Evolutionary conservation across 2,329 filamentous ascomycete species (phyloP).

Genomic region (Monosporascus sp.): DNA sequence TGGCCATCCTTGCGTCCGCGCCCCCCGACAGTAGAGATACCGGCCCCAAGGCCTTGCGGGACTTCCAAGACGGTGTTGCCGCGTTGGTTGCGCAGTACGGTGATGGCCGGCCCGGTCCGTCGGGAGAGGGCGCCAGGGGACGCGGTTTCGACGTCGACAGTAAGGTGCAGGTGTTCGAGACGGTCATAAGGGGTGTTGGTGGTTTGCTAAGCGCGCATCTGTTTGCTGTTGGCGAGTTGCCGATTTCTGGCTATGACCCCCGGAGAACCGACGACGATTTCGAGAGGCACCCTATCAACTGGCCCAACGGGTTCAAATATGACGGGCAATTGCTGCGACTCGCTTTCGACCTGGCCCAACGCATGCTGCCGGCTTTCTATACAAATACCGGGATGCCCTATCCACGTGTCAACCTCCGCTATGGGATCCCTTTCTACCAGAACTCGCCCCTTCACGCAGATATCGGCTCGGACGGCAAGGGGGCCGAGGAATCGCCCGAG

Average conservation of each 20-base stretch:
- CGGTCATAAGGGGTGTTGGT: constrained; percentile 87
- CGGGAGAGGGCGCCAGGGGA: constrained; percentile 66
- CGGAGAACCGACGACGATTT: constrained; percentile 36
- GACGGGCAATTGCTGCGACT: constrained; percentile 87
- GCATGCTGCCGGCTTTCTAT: constrained; percentile 87
- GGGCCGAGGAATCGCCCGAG: constrained; percentile 49
- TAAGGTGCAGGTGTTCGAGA: constrained; percentile 98
- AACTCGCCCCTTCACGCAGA: constrained; percentile 74
- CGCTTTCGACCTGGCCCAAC: constrained; percentile 76
- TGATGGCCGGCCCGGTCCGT: constrained; percentile 67
- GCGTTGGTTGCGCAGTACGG: constrained; percentile 79
- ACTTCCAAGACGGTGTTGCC: constrained; percentile 78
- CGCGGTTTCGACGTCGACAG: constrained; percentile 91
- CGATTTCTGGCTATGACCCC: constrained; percentile 73
- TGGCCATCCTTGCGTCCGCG: constrained; percentile 84
- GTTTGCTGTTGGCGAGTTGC: constrained; percentile 86
- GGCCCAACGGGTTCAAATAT: constrained; percentile 76
- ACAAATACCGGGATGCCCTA: constrained; percentile 90
- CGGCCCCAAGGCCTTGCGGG: constrained; percentile 57
- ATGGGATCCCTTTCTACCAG: constrained; percentile 87
- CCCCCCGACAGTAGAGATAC: constrained; percentile 50
- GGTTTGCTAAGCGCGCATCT: constrained; percentile 89
- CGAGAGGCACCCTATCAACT: constrained; percentile 54
- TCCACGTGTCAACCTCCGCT: constrained; percentile 83
- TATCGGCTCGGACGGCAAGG: constrained; percentile 35